Base-by-base conservation (phyloP, 345 rosid species). In the Raphanus raphanistrum region DNA sequence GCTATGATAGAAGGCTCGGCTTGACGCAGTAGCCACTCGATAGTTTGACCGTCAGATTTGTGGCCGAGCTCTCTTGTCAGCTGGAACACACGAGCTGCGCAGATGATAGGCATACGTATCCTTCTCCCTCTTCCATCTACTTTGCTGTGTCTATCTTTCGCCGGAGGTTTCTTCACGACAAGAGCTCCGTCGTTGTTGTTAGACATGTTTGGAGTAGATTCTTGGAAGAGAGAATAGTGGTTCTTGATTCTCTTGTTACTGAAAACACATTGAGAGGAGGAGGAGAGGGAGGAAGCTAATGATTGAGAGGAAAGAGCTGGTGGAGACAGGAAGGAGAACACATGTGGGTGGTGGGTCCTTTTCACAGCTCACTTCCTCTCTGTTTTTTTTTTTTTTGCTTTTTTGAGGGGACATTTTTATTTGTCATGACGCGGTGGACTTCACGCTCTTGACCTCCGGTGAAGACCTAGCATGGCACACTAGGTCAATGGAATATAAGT, bases 31-130 rank as follows among this genome's bases (percentile, higher is more conserved):
- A 96, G 89, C 99, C 99, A 96, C 76, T 96, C 98, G 28, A 96
- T 93, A 10, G 99, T 96, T 82, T 96, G 98, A 15, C 99, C 99
- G 43, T 96, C 98, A 1, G 99, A 96, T 82, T 96, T 96, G 68
- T 93, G 99, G 10, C 99, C 99, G 11, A 96, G 85, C 87, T 96
- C 99, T 5, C 98, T 91, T 0, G 99, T 95, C 66, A 95, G 74
- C 84, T 95, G 99, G 71, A 95, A 95, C 31, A 96, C 99, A 8
- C 99, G 89, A n/a, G 99, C 99, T 38, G 98, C 99, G 65, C 98
- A 96, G n/a, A 93, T 96, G 78, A 96, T 93, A 1, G 99, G 99
- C 99, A 96, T 96, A 61, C 99, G 92, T 48, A 96, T 96, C 71
- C 98, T 86, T 58, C 99, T 76, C 0, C 99, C 99, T 6, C 98